These are phyloP conservation scores for Camelina sativa DNA, from an alignment of 345 rosid genomes.

Conservation along the genomic window DNA sequence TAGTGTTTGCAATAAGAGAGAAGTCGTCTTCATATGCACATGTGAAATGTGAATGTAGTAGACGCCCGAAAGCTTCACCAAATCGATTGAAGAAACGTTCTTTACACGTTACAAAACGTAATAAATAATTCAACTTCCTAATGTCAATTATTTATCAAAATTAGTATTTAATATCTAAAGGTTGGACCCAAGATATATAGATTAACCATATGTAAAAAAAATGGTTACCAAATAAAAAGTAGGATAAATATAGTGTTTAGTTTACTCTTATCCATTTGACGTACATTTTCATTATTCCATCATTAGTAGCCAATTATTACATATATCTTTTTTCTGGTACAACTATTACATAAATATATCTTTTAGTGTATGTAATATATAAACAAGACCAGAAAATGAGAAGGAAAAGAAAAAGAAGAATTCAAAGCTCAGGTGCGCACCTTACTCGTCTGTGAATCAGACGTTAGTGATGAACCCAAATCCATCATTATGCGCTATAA, in stretches of 20 bases:
- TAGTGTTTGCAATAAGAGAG: constrained; percentile 19
- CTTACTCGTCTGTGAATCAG: neutral
- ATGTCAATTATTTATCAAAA: neutral
- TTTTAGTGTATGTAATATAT: neutral
- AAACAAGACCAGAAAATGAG: neutral
- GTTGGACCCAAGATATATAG: neutral
- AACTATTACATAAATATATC: neutral
- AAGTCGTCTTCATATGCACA: constrained; percentile 10
- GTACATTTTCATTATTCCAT: too few relatives aligned
- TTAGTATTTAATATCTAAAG: neutral
- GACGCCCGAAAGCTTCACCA: constrained; percentile 19
- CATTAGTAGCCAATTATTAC: too few relatives aligned
- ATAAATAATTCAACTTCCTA: neutral
- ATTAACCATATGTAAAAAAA: neutral
- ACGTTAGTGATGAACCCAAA: constrained; percentile 4
- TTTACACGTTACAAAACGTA: neutral
- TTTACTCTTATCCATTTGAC: too few relatives aligned
- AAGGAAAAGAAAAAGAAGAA: too few relatives aligned
- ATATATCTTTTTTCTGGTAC: too few relatives aligned
- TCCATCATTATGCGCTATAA: neutral
- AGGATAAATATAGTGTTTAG: neutral
- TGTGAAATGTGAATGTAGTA: neutral
- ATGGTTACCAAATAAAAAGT: neutral
- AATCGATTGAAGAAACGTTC: neutral
- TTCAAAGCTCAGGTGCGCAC: constrained; percentile 4